Evolutionary conservation across 345 rosid genomes (phyloP).

Genomic region (Ceriops tagal): DNA sequence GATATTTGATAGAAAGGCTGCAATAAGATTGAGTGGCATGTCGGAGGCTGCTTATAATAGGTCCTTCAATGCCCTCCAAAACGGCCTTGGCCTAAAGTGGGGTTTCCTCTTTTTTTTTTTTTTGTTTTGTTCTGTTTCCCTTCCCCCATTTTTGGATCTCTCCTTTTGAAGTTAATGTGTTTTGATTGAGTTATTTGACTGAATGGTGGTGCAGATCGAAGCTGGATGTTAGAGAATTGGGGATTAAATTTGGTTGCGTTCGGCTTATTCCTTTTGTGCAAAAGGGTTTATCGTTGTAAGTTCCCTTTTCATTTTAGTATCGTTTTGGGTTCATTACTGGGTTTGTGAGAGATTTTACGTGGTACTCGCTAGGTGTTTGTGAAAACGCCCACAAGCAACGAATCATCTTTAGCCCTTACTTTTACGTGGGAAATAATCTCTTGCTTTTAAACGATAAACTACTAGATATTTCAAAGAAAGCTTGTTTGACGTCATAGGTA

Average conservation of each 20-base stretch:
- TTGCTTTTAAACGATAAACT: no score
- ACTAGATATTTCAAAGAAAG: background rate
- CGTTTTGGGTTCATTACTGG: background rate
- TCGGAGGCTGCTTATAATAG: slow-evolving; percentile 81
- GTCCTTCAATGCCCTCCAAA: slow-evolving; percentile 76
- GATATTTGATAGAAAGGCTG: slow-evolving; percentile 66
- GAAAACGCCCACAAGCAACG: slow-evolving; percentile 30
- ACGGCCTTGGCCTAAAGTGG: slow-evolving; percentile 75
- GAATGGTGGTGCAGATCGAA: slow-evolving; percentile 42
- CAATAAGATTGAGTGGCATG: slow-evolving; percentile 79
- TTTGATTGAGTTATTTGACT: background rate
- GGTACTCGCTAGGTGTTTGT: slow-evolving; percentile 34
- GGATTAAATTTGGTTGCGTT: slow-evolving; percentile 83
- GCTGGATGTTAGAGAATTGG: slow-evolving; percentile 69
- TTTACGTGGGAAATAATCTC: no score
- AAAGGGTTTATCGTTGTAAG: slow-evolving; percentile 70
- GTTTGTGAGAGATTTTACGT: background rate
- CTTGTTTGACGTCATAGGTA: slow-evolving; percentile 37
- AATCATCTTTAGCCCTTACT: background rate
- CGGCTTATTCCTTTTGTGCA: slow-evolving; percentile 78
- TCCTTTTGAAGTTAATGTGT: background rate
- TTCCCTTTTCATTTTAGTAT: background rate
- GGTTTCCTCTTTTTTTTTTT: slow-evolving; percentile 14
- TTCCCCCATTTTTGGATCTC: background rate
- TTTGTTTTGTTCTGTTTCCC: background rate